phyloP scores from a whole-genome alignment of 164 flowering plant species.

The Magnolia sinica region DNA sequence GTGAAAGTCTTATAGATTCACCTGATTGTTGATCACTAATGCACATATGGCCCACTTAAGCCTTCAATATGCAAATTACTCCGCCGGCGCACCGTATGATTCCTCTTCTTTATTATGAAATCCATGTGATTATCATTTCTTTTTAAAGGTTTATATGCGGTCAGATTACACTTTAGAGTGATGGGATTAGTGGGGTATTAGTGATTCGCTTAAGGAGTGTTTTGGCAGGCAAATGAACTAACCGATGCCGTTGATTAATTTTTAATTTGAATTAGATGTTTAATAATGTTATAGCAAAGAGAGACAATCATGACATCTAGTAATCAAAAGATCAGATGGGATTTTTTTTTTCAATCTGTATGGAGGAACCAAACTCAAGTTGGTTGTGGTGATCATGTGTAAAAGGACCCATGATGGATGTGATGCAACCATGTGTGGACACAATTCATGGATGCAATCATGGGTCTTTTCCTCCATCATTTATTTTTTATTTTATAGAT shows the following conservation, averaged over 20 bases:
- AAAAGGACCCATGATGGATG: neutral
- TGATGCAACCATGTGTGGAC: neutral
- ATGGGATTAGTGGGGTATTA: neutral
- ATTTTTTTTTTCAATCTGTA: neutral
- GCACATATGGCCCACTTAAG: neutral
- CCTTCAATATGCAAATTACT: neutral
- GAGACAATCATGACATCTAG: neutral
- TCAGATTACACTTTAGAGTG: neutral
- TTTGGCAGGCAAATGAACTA: neutral
- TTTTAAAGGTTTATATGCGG: neutral
- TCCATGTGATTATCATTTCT: neutral
- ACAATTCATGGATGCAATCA: neutral
- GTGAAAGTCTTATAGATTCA: too few species aligned
- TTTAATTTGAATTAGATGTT: neutral
- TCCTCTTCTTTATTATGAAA: constrained; percentile 1
- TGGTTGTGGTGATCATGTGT: neutral
- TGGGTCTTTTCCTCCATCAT: neutral
- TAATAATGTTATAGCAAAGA: neutral
- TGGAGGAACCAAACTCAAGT: neutral
- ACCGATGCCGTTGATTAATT: neutral
- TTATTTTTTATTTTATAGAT: too few species aligned
- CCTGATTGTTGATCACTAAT: too few species aligned
- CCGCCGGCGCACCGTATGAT: neutral
- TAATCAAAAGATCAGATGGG: neutral
- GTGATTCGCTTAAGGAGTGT: neutral